phyloP scores from a whole-genome alignment of 148 eudicot species.

The Chenopodium formosanum region DNA sequence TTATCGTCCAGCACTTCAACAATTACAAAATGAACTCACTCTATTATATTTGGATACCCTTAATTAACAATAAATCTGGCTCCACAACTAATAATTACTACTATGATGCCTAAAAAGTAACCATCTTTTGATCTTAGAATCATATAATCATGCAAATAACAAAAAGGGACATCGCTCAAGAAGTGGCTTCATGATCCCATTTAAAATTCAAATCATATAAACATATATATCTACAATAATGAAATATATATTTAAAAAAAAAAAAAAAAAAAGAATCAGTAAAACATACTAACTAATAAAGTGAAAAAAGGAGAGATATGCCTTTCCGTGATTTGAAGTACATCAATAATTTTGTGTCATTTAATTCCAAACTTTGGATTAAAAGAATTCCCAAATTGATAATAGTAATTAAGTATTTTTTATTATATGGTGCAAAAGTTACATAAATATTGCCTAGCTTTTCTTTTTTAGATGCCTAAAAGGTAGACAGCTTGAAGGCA shows the following conservation, averaged over 20 bases:
- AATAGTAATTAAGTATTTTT: not conserved
- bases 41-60: no score
- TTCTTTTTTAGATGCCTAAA: conserved; percentile 31
- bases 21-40: no score
- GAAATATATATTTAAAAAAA: not conserved
- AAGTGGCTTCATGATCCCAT: conserved; percentile 7
- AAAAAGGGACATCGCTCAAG: conserved; percentile 7
- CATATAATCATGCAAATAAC: not conserved
- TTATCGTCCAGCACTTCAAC: no score
- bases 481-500: conserved; percentile 37
- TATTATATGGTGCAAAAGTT: not conserved
- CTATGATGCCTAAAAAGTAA: conserved; percentile 9
- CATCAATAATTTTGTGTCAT: conserved; percentile 10
- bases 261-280: no score
- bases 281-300: not conserved
- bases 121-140: not conserved
- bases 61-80: no score
- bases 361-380: conserved; percentile 11
- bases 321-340: conserved; percentile 24
- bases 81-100: no score
- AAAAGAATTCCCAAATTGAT: not conserved
- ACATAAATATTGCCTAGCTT: not conserved
- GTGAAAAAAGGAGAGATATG: not conserved
- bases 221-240: not conserved
- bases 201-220: not conserved